Base-by-base conservation (phyloP, 305 asterid genomes). In the Stenogyne calaminthoides region DNA sequence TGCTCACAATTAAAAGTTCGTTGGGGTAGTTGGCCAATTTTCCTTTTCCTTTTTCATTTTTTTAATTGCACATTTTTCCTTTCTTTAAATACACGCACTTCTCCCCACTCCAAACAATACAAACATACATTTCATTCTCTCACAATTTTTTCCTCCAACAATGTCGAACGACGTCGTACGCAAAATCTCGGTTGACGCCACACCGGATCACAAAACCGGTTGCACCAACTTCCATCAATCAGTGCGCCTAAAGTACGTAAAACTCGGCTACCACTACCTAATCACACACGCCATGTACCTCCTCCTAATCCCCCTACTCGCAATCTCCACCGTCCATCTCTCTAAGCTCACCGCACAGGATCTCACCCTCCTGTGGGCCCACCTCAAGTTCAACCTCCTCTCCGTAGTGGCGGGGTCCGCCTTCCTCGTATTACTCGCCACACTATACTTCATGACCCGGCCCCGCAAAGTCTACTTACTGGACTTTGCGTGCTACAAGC, bases 401-500 rank as follows among this genome's bases (percentile, higher is more conserved):
- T 62, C 90, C 2, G 83, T 88, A 1, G 61, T 84, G 8, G 32
- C 76, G 0, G 82, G 88, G 27, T 86, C 86, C 8, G 52, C 88
- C 1, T 82, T 91, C 0, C 8, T 76, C 22, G 89, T 89, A 29
- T 88, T 86, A 75, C 44, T 91, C 12, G 84, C 70, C 54, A 86
- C 88, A 0, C 83, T 89, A 62, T 89, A 89, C 71, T 82, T 86
- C 79, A 85, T 81, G 85, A 89, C 88, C 0, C 68, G 97, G 72
- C 93, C 95, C 3, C 73, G 94, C 20, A 81, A 76, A 27, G 81
- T 88, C 7, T 88, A 80, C 81, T 69, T 91, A 6, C 84, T 91
- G 0, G 91, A 91, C 73, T 91, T 91, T 62, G 86, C 93, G 0
- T 89, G 97, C 78, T 91, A 85, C 84, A 88, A 89, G 82, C 87